A percentile compares a stretch with the other conserved stretches of the same genome.
Evolutionary conservation across 352 stramenopile species (phyloP).

Genomic region (Pythium brachiatum): DNA sequence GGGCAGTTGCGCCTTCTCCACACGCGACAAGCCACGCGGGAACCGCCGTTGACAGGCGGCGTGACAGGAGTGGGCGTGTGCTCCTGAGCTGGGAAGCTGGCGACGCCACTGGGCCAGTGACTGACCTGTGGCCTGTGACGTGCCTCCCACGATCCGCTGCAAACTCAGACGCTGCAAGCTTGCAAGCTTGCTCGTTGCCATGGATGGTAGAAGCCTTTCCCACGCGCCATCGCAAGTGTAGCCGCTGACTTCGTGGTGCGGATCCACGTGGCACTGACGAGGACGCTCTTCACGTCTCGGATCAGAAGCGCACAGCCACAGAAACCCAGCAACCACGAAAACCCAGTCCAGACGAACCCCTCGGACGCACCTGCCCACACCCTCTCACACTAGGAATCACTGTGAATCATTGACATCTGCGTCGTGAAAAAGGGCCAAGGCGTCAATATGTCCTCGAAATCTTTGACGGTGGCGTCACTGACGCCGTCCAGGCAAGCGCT

Average conservation of each 20-base stretch:
- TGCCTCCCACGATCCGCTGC: neutral
- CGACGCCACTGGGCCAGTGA: neutral
- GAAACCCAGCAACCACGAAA: neutral
- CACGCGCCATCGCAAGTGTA: neutral
- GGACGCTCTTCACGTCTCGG: constrained; percentile 4
- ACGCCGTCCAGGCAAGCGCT: neutral
- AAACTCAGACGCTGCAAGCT: constrained; percentile 2
- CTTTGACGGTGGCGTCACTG: neutral
- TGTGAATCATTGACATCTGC: neutral
- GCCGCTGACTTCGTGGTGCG: neutral
- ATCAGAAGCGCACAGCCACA: neutral
- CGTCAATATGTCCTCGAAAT: neutral
- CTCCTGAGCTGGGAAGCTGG: neutral
- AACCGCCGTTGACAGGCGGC: constrained; percentile 1
- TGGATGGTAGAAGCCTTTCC: neutral
- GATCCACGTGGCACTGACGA: neutral
- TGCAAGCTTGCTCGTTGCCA: neutral
- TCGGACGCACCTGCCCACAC: too few relatives aligned
- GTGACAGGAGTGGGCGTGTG: constrained; percentile 12
- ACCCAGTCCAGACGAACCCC: too few relatives aligned
- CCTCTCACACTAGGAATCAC: constrained; percentile 4
- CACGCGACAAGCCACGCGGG: constrained; percentile 5
- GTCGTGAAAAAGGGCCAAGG: neutral
- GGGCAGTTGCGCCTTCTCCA: neutral
- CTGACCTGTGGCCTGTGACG: neutral